Conservation (phyloP, 768 basidiomycete genomes). For the Mycena galopus region DNA sequence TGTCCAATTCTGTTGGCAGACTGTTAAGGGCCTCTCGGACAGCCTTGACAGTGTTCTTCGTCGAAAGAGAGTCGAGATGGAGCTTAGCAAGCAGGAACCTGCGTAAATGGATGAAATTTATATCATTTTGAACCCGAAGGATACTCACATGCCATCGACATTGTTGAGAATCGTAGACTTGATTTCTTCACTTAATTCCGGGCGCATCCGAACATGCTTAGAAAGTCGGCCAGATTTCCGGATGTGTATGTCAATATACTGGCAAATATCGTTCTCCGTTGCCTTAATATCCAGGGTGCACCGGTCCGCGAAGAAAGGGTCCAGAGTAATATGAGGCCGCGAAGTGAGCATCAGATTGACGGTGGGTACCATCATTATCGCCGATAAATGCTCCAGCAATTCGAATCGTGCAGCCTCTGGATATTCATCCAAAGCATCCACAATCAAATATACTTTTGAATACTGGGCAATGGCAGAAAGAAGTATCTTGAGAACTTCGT, state of each 20-base stretch:
- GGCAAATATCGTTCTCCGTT: background rate
- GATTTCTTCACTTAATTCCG: background rate
- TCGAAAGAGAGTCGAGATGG: background rate
- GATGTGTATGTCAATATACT: constrained; percentile 1
- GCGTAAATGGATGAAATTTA: background rate
- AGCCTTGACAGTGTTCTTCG: background rate
- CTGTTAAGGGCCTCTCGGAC: background rate
- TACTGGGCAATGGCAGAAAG: background rate
- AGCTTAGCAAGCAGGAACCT: constrained; percentile 25
- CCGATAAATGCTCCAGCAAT: background rate
- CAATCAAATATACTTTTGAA: constrained; percentile 10
- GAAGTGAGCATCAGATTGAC: constrained; percentile 20
- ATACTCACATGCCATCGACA: constrained; percentile 8
- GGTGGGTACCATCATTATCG: background rate
- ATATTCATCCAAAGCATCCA: constrained; percentile 28
- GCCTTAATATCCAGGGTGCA: background rate
- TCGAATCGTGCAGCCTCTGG: background rate
- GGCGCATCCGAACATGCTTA: background rate
- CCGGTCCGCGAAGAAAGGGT: background rate
- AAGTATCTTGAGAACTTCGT: background rate
- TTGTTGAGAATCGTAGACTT: background rate
- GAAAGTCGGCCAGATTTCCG: background rate
- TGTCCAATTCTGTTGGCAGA: constrained; percentile 1
- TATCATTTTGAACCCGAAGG: background rate
- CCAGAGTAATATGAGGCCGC: constrained; percentile 11